Percentiles rank a stretch among this genome's conserved stretches.
These are phyloP conservation scores for Zarea fungicola DNA, from an alignment of 2,329 filamentous ascomycete species.

Conservation along the genomic window DNA sequence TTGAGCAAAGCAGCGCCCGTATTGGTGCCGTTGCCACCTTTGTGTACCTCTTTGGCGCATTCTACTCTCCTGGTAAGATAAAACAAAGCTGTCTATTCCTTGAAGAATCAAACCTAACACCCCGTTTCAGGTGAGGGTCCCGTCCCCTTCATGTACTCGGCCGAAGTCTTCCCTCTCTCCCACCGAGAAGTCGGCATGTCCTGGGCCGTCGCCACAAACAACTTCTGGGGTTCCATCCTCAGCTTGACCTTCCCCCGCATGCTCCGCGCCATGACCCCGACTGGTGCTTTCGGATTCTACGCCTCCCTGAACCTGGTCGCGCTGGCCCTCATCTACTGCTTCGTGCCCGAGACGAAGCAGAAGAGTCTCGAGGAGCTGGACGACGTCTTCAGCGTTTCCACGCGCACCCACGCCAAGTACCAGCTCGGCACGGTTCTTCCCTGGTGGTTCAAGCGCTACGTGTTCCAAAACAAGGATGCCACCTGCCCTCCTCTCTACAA, in stretches of 20 bases:
- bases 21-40: constrained; percentile 53
- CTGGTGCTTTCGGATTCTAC: constrained; percentile 48
- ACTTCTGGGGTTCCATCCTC: constrained; percentile 44
- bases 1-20: constrained; percentile 35
- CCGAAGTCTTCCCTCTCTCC: constrained; percentile 55
- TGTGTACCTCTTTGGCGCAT: constrained; percentile 57
- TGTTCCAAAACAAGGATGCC: constrained; percentile 15
- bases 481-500: constrained; percentile 7
- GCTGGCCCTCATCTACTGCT: constrained; percentile 59
- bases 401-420: constrained; percentile 26
- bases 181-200: constrained; percentile 58
- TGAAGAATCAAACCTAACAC: neutral
- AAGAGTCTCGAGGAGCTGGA: constrained; percentile 31
- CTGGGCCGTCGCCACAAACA: constrained; percentile 53
- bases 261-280: constrained; percentile 28
- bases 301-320: constrained; percentile 54
- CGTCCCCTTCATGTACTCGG: constrained; percentile 53
- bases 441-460: constrained; percentile 26
- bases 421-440: constrained; percentile 29
- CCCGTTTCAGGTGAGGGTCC: constrained; percentile 40
- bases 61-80: constrained; percentile 51
- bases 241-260: constrained; percentile 44
- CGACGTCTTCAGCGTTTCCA: constrained; percentile 33
- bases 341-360: constrained; percentile 49
- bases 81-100: neutral